These are phyloP conservation scores for Scedosporium minutisporum DNA, from an alignment of 2,329 filamentous ascomycete genomes.

Conservation along the genomic window DNA sequence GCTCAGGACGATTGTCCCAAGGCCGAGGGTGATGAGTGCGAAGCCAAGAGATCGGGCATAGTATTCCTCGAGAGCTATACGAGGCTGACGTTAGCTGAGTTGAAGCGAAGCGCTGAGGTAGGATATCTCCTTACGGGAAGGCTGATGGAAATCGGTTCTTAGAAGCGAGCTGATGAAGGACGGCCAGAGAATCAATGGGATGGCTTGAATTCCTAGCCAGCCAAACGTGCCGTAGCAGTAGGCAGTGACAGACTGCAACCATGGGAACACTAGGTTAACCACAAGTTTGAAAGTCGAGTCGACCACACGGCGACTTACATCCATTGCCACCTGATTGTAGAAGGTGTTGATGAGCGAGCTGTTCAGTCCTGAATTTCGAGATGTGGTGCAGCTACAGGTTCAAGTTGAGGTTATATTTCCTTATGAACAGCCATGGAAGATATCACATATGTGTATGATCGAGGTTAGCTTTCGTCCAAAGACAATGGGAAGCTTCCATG, in stretches of 20 bases:
- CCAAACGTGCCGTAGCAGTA: constrained; percentile 42
- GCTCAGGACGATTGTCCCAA: constrained; percentile 58
- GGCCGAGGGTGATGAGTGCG: constrained; percentile 52
- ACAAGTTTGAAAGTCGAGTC: not conserved
- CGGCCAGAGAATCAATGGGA: constrained; percentile 38
- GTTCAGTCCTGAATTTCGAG: not conserved
- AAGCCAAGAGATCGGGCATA: constrained; percentile 64
- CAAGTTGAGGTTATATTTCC: not conserved
- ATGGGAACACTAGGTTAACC: not conserved
- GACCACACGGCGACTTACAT: constrained; percentile 13
- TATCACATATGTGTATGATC: too few relatives aligned
- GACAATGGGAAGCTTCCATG: too few relatives aligned
- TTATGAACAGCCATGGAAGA: too few relatives aligned
- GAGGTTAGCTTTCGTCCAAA: too few relatives aligned
- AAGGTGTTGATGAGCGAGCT: not conserved
- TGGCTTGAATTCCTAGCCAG: constrained; percentile 39
- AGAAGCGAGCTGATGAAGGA: constrained; percentile 36
- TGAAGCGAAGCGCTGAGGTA: not conserved
- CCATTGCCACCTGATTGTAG: constrained; percentile 13
- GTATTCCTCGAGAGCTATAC: constrained; percentile 56
- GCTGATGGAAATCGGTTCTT: constrained; percentile 18
- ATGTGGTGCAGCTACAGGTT: too few relatives aligned
- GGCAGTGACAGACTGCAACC: constrained; percentile 33
- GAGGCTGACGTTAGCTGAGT: constrained; percentile 1
- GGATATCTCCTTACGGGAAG: constrained; percentile 18